Evolutionary conservation across 1,139 yeast species (phyloP), one percentile per base, ranked within the genome.

Genomic region (Sugiyamaella pinicola): DNA sequence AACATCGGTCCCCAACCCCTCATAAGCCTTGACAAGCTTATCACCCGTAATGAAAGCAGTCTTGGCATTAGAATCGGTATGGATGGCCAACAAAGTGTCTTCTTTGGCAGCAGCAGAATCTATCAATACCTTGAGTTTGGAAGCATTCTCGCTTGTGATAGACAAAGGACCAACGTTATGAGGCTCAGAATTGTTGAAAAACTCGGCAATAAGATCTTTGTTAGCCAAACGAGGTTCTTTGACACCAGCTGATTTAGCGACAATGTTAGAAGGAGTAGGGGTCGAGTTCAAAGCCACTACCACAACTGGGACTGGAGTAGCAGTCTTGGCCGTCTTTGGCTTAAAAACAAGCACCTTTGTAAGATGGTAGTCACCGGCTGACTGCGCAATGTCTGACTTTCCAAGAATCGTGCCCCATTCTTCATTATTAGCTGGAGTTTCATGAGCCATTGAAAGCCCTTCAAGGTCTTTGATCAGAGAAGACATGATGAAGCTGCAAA

Each of bases 151-250:
- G 24, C 52, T 49, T 38, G 59, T 61, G 31, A 67, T 49, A 6
- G 67, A 61, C 22, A 67, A 55, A 26, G 69, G 64, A n/a, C 67
- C 61, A 24, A 66, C 55, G 26, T 62, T 65, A 66, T 83, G 83
- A 42, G 93, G 82, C 31, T 82, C 64, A 47, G 81, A 76, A 35
- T 78, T 75, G 41, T 77, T 74, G 65, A 89, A 88, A 66, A 85
- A 80, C 62, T 83, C 82, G 57, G 76, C 75, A 42, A 88, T 83
- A 61, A 89, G 75, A 54, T 86, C 96, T 59, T 87, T 91, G 62
- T 83, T 83, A 51, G 96, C 97, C 65, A 88, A 74, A 70, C 96
- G 81, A 60, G 96, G 95, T 59, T 89, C 96, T 72, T 89, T 90
- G 47, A 81, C 87, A 48, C 76, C 78, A 15, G 90, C 87, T 43